These are phyloP conservation scores for Cruciata laevipes DNA, from an alignment of 257 asterid species.

Conservation along the genomic window DNA sequence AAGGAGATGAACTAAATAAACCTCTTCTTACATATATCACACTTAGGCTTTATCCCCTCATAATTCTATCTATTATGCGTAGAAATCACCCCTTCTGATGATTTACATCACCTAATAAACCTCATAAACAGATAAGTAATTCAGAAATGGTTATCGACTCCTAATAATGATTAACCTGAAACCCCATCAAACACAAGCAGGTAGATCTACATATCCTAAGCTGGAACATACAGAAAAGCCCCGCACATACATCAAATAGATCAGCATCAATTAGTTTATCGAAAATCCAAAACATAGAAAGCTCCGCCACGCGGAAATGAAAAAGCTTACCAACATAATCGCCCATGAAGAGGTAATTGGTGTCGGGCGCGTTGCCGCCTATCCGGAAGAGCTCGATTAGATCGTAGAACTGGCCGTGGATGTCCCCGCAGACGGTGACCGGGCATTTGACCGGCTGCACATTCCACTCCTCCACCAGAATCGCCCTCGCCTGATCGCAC, in stretches of 20 bases:
- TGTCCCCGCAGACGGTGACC: slow-evolving; percentile 89
- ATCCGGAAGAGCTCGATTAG: slow-evolving; percentile 81
- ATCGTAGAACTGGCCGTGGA: slow-evolving; percentile 89
- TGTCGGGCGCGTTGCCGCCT: slow-evolving; percentile 83
- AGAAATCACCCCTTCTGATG: not conserved
- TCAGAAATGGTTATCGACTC: not conserved
- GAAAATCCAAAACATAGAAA: not conserved
- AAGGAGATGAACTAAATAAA: not conserved
- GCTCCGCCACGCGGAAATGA: not conserved
- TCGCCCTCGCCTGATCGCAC: slow-evolving; percentile 84
- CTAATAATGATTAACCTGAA: not conserved
- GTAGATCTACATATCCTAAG: slow-evolving; percentile 5
- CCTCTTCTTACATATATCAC: not conserved
- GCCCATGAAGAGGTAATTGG: slow-evolving; percentile 91
- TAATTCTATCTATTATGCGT: not conserved
- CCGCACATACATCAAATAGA: not conserved
- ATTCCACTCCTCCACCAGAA: slow-evolving; percentile 85
- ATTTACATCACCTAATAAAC: not conserved
- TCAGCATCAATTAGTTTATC: not conserved
- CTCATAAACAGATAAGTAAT: not conserved
- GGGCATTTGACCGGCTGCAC: slow-evolving; percentile 97
- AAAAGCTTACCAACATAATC: slow-evolving; percentile 79
- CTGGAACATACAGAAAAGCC: not conserved
- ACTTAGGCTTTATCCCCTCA: not conserved
- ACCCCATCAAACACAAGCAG: not conserved